Base-by-base conservation (phyloP, 169 alveolate species). In the Cryptosporidium meleagridis region DNA sequence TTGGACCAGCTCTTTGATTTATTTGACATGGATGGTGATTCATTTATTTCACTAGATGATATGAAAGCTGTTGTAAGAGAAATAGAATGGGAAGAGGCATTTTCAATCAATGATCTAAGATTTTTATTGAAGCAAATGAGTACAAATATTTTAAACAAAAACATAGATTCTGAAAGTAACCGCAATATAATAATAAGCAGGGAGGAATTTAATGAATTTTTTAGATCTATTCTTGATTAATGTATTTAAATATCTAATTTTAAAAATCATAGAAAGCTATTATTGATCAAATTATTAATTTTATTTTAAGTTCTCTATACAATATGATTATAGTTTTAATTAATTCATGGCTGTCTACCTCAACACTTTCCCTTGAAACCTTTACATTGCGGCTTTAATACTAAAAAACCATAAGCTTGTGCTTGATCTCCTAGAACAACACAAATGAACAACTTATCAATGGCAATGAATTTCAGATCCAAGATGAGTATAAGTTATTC, bases 11-110 rank as follows among this genome's bases (percentile, higher is more conserved):
- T 80, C 5, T 80, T 80, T 51, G 45, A 59, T 23, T 33, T 80
- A 80, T 80, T 80, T 44, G 89, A 80, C 41, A 80, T 80, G 73
- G 89, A 80, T 31, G 62, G 52, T 65, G 89, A 80, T 41, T 59
- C 80, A 10, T 80, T 35, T 18, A 80, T 80, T 35, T 80, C 89
- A 3, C 7, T 65, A 80, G 89, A 80, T n/a, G 89, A 80, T 80
- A 18, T 80, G 41, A 62, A 59, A 41, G 67, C 51, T 62, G 73
- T 80, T 8, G 10, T 80, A 12, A 80, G 37, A 44, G 89, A 80
- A 65, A 80, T 80, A 18, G 89, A 80, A 58, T 80, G 89, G 89
- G 75, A 80, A 51, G 89, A 65, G 9, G 59, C 52, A 23, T 65
- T 80, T 23, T 44, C 89, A 10, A 35, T 62, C 2, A 51, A 62